Evolutionary conservation across 1,139 yeast species (phyloP).

Genomic region (Yamadazyma spencermartinsiae): DNA sequence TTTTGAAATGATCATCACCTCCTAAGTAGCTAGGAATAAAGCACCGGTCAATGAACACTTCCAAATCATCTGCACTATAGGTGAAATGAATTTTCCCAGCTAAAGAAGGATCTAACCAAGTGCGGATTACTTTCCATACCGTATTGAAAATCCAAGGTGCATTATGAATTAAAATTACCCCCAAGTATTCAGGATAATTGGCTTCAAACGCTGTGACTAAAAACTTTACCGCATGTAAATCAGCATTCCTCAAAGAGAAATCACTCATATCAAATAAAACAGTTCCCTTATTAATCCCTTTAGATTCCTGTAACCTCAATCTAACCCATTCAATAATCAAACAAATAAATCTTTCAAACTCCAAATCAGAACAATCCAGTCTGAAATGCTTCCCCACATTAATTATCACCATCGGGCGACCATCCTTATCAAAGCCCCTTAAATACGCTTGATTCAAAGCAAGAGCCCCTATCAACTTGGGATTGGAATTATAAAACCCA

Average conservation of each 20-base stretch:
- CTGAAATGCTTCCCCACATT: slow-evolving; percentile 75
- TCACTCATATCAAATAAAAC: slow-evolving; percentile 75
- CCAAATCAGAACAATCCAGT: slow-evolving; percentile 65
- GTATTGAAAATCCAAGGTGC: slow-evolving; percentile 92
- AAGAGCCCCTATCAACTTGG: slow-evolving; percentile 51
- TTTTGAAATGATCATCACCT: slow-evolving; percentile 59
- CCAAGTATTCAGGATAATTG: slow-evolving; percentile 84
- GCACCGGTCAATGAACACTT: slow-evolving; percentile 51
- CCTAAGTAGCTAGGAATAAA: slow-evolving; percentile 65
- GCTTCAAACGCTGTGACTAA: slow-evolving; percentile 78
- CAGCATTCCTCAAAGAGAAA: slow-evolving; percentile 80
- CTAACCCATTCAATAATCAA: slow-evolving; percentile 71
- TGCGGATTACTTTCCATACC: slow-evolving; percentile 80
- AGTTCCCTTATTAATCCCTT: slow-evolving; percentile 70
- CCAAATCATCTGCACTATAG: slow-evolving; percentile 56
- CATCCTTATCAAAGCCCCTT: slow-evolving; percentile 62
- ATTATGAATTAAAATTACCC: slow-evolving; percentile 72
- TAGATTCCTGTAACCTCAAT: slow-evolving; percentile 49
- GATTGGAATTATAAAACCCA: slow-evolving; percentile 22
- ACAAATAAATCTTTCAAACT: slow-evolving; percentile 66
- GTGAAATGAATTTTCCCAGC: slow-evolving; percentile 81
- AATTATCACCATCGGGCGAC: slow-evolving; percentile 70
- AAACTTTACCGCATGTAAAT: slow-evolving; percentile 77
- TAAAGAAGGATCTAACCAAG: slow-evolving; percentile 88
- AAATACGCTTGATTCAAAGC: slow-evolving; percentile 62